phyloP scores from a whole-genome alignment of 768 basidiomycete genomes.

The Lentinus tigrinus region DNA sequence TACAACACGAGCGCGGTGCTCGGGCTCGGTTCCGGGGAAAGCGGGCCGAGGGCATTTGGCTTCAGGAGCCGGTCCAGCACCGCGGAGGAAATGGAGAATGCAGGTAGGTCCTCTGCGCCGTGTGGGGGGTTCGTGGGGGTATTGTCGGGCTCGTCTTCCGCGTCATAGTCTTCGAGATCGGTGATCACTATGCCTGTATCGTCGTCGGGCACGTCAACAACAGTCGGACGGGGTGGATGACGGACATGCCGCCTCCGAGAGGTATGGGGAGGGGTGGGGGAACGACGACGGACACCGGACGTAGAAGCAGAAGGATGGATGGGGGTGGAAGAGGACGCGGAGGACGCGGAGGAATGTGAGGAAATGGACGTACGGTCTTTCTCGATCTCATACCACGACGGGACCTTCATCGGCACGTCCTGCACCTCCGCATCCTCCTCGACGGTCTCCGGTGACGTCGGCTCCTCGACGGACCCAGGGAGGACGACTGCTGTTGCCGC shows the following conservation, averaged over 20 bases:
- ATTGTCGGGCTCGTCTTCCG: constrained; percentile 23
- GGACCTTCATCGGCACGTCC: constrained; percentile 63
- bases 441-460: constrained; percentile 22
- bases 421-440: constrained; percentile 26
- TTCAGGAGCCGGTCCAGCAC: constrained; percentile 22
- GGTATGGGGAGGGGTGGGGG: not conserved
- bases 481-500: constrained; percentile 19
- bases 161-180: constrained; percentile 42
- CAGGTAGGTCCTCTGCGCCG: constrained; percentile 12
- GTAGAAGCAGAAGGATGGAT: not conserved
- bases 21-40: constrained; percentile 8
- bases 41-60: constrained; percentile 3
- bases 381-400: constrained; percentile 69
- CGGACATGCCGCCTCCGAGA: not conserved
- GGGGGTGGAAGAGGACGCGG: not conserved
- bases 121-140: not conserved
- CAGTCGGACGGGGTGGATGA: constrained; percentile 7
- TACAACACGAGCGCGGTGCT: constrained; percentile 30
- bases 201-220: constrained; percentile 6
- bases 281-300: not conserved
- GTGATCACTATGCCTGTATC: constrained; percentile 62
- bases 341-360: constrained; percentile 2
- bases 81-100: constrained; percentile 20
- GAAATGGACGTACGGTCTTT: constrained; percentile 54
- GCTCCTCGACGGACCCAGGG: constrained; percentile 44